Conservation (phyloP, 176 grass and related monocot genomes). For the Avena atlantica region DNA sequence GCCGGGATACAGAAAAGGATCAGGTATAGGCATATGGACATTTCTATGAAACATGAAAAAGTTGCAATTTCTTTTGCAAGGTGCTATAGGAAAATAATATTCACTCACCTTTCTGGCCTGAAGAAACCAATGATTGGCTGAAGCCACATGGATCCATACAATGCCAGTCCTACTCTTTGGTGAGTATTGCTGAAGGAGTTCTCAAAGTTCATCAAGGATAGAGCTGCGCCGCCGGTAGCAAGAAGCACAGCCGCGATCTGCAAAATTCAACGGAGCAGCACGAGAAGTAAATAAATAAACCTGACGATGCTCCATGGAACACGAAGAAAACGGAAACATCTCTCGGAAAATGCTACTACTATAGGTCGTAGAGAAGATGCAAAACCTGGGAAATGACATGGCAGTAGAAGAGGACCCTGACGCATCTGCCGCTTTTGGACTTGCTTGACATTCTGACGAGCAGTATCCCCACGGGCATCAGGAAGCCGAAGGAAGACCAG, state of each 20-base stretch:
- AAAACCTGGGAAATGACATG: conserved; percentile 83
- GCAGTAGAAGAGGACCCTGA: conserved; percentile 73
- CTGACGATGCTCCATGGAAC: neutral
- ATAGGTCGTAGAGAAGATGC: neutral
- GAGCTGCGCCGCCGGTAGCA: conserved; percentile 71
- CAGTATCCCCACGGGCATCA: conserved; percentile 94
- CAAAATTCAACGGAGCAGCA: conserved; percentile 22
- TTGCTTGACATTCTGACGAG: conserved; percentile 75
- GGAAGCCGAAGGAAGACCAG: conserved; percentile 84
- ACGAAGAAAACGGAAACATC: neutral
- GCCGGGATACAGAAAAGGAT: conserved; percentile 15
- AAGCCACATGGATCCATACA: conserved; percentile 85
- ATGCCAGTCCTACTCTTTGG: conserved; percentile 78
- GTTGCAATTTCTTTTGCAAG: conserved; percentile 9
- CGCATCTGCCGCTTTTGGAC: conserved; percentile 45
- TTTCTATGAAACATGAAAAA: conserved; percentile 7
- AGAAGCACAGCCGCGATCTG: conserved; percentile 79
- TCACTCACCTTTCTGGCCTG: conserved; percentile 72
- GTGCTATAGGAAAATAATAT: neutral
- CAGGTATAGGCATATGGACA: neutral
- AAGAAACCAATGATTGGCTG: conserved; percentile 90
- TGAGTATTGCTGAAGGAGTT: conserved; percentile 95
- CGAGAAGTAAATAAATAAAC: conserved; percentile 21
- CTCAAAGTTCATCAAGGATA: conserved; percentile 84
- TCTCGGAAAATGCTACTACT: neutral